A percentile compares a stretch with the other conserved stretches of the same genome.
phyloP scores from a whole-genome alignment of 2,329 filamentous ascomycete species.

The Xylaria hypoxylon region DNA sequence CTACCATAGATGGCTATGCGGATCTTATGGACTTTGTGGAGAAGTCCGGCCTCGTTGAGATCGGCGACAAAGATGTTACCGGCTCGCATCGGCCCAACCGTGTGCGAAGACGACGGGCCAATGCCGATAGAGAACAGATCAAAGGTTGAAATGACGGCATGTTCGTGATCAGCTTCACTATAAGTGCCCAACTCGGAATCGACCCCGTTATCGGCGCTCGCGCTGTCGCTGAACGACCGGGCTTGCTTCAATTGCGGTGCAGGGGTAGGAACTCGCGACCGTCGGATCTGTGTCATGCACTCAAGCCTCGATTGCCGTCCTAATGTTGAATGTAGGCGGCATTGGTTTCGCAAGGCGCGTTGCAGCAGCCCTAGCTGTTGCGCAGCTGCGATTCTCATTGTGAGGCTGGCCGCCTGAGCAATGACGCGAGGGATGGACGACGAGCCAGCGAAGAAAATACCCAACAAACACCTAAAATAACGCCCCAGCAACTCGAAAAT shows the following conservation, averaged over 20 bases:
- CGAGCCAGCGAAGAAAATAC: background rate
- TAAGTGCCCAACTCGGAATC: conserved; percentile 56
- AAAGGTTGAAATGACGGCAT: conserved; percentile 64
- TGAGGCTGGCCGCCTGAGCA: conserved; percentile 24
- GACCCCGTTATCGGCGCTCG: conserved; percentile 44
- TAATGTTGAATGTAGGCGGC: conserved; percentile 29
- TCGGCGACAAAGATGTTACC: conserved; percentile 64
- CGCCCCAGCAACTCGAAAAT: background rate
- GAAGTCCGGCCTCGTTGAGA: conserved; percentile 58
- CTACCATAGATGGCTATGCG: conserved; percentile 63
- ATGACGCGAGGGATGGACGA: background rate
- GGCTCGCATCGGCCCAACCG: conserved; percentile 64
- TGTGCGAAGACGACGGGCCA: conserved; percentile 64
- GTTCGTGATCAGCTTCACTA: conserved; percentile 62
- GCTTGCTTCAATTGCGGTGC: conserved; percentile 25
- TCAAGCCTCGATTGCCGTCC: conserved; percentile 32
- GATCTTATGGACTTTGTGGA: conserved; percentile 60
- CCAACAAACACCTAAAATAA: background rate
- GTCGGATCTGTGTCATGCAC: background rate
- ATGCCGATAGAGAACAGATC: conserved; percentile 65
- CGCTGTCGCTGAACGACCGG: conserved; percentile 41
- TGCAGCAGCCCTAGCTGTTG: conserved; percentile 45
- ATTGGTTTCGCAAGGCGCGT: conserved; percentile 31
- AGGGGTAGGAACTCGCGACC: background rate
- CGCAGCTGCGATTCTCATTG: conserved; percentile 45